Evolutionary conservation across 352 stramenopile genomes (phyloP).

Genomic region (Aphanomyces euteiches): DNA sequence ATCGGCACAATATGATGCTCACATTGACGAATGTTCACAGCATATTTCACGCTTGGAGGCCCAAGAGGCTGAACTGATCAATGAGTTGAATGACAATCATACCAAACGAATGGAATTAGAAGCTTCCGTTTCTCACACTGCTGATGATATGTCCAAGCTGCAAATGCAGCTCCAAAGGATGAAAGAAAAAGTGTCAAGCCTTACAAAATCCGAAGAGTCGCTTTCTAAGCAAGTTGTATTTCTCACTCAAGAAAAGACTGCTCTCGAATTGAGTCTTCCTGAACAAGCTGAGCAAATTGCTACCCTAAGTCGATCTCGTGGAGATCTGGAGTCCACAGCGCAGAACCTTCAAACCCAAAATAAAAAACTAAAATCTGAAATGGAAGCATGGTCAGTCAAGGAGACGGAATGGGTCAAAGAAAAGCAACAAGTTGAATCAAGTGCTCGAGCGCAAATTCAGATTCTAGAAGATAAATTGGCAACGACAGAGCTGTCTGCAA

Average conservation of each 20-base stretch:
- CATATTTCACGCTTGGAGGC: neutral
- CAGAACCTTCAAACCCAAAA: neutral
- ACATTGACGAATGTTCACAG: neutral
- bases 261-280: slow-evolving; percentile 16
- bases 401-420: neutral
- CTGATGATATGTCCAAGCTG: neutral
- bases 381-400: neutral
- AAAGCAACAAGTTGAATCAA: neutral
- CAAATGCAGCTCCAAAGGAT: slow-evolving; percentile 20
- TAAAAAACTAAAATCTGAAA: neutral
- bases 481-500: neutral
- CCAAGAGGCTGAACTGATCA: neutral
- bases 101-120: slow-evolving; percentile 7
- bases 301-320: neutral
- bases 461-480: neutral
- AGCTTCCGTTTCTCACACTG: neutral
- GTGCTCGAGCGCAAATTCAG: neutral
- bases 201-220: neutral
- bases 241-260: slow-evolving; percentile 11
- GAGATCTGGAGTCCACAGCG: neutral
- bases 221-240: neutral
- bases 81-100: neutral
- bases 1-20: neutral
- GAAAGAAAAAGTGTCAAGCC: slow-evolving; percentile 25
- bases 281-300: neutral